Percentiles rank a stretch among this genome's conserved stretches.
phyloP scores from a whole-genome alignment of 1,139 yeast genomes.

The Nakaseomyces sp. region DNA sequence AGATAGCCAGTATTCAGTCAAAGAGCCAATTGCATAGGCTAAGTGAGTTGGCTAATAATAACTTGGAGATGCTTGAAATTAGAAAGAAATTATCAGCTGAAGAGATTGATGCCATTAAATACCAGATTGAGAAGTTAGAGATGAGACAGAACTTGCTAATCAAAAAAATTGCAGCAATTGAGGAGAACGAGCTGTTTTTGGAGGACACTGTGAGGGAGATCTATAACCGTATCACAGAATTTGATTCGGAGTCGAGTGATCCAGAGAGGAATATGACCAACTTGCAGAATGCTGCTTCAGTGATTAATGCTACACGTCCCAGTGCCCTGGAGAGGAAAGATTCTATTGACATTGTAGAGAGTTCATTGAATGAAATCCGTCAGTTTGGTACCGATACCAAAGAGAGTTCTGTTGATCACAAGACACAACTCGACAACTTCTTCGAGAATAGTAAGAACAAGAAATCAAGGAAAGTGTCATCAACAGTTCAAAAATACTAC shows the following conservation, averaged over 20 bases:
- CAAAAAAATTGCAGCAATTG: slow-evolving; percentile 49
- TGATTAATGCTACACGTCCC: slow-evolving; percentile 6
- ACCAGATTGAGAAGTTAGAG: slow-evolving; percentile 43
- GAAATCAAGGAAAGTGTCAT: slow-evolving; percentile 22
- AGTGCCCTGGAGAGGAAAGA: not conserved
- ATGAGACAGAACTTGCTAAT: slow-evolving; percentile 44
- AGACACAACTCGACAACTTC: slow-evolving; percentile 9
- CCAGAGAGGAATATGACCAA: slow-evolving; percentile 19
- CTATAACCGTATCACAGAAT: slow-evolving; percentile 33
- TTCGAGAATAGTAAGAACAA: slow-evolving; percentile 17
- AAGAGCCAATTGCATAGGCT: slow-evolving; percentile 31
- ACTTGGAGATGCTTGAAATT: slow-evolving; percentile 48
- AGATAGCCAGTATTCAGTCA: slow-evolving; percentile 27
- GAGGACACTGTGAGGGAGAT: slow-evolving; percentile 41
- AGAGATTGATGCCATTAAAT: slow-evolving; percentile 56
- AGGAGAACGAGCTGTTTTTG: slow-evolving; percentile 46
- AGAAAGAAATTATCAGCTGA: slow-evolving; percentile 55
- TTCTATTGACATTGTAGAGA: slow-evolving; percentile 6
- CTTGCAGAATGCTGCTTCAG: slow-evolving; percentile 7
- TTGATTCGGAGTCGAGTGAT: slow-evolving; percentile 27
- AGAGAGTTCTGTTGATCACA: slow-evolving; percentile 12
- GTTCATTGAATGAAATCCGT: slow-evolving; percentile 5
- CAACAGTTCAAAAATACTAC: slow-evolving; percentile 24
- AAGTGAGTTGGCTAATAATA: slow-evolving; percentile 37
- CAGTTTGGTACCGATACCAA: not conserved